Percentiles rank a stretch among this genome's conserved stretches.
These are phyloP conservation scores for Solanum ahanhuiri DNA, from an alignment of 257 asterid genomes.

Conservation along the genomic window DNA sequence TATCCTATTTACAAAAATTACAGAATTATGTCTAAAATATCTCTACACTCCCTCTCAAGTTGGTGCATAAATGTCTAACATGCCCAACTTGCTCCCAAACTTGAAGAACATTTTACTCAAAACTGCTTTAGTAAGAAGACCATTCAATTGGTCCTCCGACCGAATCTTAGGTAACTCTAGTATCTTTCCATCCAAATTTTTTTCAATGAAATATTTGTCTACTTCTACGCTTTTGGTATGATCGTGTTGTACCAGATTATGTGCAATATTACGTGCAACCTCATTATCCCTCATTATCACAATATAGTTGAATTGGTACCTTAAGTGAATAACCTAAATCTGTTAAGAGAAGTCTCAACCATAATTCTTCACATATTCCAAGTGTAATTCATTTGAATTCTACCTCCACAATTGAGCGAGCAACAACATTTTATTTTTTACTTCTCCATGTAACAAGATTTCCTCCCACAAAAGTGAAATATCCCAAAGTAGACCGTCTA, in stretches of 20 bases:
- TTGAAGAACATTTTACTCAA: too few relatives aligned
- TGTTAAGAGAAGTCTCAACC: background rate
- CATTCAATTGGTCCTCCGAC: too few relatives aligned
- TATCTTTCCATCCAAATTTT: too few relatives aligned
- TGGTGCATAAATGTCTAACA: too few relatives aligned
- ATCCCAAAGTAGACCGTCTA: background rate
- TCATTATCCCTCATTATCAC: background rate
- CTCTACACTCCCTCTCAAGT: too few relatives aligned
- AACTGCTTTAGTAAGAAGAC: too few relatives aligned
- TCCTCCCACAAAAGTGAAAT: background rate
- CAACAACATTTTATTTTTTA: constrained; percentile 2
- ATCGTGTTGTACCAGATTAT: too few relatives aligned
- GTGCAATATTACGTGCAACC: background rate
- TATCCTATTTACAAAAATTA: background rate
- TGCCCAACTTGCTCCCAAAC: too few relatives aligned
- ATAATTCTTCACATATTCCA: constrained; percentile 6
- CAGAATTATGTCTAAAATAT: background rate
- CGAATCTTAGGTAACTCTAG: too few relatives aligned
- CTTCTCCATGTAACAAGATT: constrained; percentile 2
- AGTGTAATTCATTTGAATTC: background rate
- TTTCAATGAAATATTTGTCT: too few relatives aligned
- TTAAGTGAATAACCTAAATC: background rate
- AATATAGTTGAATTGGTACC: background rate
- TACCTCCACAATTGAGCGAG: background rate
- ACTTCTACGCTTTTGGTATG: too few relatives aligned